Evolutionary conservation across 208 protist genomes (phyloP), one percentile per base, ranked within the genome.

Genomic region (Leishmania braziliensis): DNA sequence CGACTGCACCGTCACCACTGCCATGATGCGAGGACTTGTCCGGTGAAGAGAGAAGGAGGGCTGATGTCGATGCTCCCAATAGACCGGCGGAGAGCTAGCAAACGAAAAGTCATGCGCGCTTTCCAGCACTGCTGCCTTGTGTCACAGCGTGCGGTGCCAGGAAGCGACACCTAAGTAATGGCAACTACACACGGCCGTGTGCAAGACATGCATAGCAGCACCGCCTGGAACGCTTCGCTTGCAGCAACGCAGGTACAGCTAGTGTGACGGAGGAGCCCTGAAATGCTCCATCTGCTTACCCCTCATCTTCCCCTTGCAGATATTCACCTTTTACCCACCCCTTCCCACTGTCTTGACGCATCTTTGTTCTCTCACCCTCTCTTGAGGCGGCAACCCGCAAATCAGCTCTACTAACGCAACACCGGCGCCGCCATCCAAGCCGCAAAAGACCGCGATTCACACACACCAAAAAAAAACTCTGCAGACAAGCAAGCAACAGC

Each of bases 41-140:
- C 0, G 53, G 39, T 39, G 20, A 69, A 86, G 43, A 29, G 12
- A 5, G 69, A 51, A 5, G 16, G 26, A 54, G 23, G 46, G 46
- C 16, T 10, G 48, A 74, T 10, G 14, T 63, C 23, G 18, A 58
- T 39, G 26, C 77, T 50, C 48, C 75, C 46, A 77, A 60, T 62
- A 82, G 46, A 76, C 43, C 43, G 43, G 4, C 2, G 80, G 10
- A 86, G 78, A 51, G 69, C 46, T 78, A 80, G 33, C 72, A 6
- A 85, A 36, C 16, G 26, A 20, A 33, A 36, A n/a, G 69, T 36
- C 23, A 12, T 73, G 53, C 26, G 20, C 23, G 43, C 23, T 29
- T 23, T 39, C 36, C 20, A 46, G 14, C 29, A 29, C 29, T 14
- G 1, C 33, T 68, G 29, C 26, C 39, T 23, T 33, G 63, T 29